phyloP scores from a whole-genome alignment of 2,329 filamentous ascomycete genomes.

The Pseudogymnoascus verrucosus region DNA sequence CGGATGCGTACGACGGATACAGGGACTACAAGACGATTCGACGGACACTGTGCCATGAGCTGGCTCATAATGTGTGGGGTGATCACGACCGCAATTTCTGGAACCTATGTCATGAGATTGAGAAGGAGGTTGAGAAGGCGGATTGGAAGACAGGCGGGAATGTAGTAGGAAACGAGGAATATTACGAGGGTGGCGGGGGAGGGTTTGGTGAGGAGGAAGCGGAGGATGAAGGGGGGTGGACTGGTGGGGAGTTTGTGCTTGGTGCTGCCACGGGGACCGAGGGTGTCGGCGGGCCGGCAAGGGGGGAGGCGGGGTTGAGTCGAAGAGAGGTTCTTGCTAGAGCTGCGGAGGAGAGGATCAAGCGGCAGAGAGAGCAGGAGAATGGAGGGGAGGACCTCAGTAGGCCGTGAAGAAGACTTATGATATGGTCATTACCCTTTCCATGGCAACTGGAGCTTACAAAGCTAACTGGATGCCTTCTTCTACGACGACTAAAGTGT shows the following conservation, averaged over 20 bases:
- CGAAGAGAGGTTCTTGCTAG: slow-evolving; percentile 67
- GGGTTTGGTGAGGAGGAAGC: slow-evolving; percentile 41
- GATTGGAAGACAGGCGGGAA: slow-evolving; percentile 71
- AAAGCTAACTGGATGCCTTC: too few species aligned
- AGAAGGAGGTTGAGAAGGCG: slow-evolving; percentile 71
- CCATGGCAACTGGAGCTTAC: neutral
- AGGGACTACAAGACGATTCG: slow-evolving; percentile 87
- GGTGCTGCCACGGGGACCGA: slow-evolving; percentile 42
- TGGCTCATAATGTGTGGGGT: slow-evolving; percentile 83
- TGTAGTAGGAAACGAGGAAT: slow-evolving; percentile 51
- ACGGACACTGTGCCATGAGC: slow-evolving; percentile 87
- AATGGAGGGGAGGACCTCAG: slow-evolving; percentile 1
- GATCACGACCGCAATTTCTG: slow-evolving; percentile 85
- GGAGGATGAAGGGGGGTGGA: slow-evolving; percentile 68
- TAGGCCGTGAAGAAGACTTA: neutral
- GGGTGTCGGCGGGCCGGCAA: slow-evolving; percentile 39
- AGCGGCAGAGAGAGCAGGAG: slow-evolving; percentile 22
- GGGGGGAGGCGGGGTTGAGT: slow-evolving; percentile 49
- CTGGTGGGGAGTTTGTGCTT: slow-evolving; percentile 69
- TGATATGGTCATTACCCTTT: neutral
- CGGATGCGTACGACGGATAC: slow-evolving; percentile 90
- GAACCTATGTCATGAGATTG: slow-evolving; percentile 79
- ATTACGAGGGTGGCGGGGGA: slow-evolving; percentile 41
- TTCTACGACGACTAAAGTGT: neutral
- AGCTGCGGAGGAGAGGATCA: slow-evolving; percentile 56